Evolutionary conservation across 345 rosid species (phyloP).

Genomic region (Eucalyptus pumila): DNA sequence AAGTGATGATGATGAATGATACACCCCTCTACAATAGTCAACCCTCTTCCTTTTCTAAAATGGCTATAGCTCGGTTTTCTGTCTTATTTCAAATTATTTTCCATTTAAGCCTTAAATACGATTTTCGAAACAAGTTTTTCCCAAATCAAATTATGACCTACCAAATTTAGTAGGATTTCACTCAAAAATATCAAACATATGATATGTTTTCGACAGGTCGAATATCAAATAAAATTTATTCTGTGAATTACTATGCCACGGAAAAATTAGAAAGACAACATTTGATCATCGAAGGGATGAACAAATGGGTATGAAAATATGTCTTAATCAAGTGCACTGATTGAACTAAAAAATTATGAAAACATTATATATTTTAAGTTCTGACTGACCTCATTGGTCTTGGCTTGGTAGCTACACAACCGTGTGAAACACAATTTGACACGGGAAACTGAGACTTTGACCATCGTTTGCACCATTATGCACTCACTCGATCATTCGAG

Average conservation of each 20-base stretch:
- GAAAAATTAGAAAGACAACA: neutral
- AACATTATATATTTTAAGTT: neutral
- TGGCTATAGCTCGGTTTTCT: fast-evolving
- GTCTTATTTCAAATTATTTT: too few species aligned
- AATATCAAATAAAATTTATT: neutral
- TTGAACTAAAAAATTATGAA: neutral
- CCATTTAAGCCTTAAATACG: too few species aligned
- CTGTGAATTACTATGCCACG: fast-evolving
- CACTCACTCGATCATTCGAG: neutral
- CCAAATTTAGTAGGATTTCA: neutral
- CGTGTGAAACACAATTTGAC: neutral
- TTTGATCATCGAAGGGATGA: neutral
- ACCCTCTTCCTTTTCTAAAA: too few species aligned
- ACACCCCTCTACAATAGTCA: too few species aligned
- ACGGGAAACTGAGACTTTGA: neutral
- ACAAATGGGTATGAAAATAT: neutral
- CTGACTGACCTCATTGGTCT: neutral
- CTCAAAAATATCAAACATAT: neutral
- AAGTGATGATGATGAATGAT: too few species aligned
- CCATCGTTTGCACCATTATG: fast-evolving
- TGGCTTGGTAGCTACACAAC: neutral
- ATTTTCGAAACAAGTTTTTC: too few species aligned
- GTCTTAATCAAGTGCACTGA: neutral
- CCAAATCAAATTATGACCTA: too few species aligned
- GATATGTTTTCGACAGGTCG: fast-evolving